phyloP scores from a whole-genome alignment of 148 eudicot species.

The Nepenthes mirabilis region DNA sequence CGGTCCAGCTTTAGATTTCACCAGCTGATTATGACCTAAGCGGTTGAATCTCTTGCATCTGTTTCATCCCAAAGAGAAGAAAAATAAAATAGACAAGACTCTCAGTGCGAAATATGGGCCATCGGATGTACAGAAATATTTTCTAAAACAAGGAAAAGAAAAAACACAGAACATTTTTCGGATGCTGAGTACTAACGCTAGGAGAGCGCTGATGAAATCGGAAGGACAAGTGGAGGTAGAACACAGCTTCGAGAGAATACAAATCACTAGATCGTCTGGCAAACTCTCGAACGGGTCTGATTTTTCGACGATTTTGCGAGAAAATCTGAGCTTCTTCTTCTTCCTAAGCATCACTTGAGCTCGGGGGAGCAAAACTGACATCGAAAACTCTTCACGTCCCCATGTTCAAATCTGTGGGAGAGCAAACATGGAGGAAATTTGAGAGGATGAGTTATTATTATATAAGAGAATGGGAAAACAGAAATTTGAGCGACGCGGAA shows the following conservation, averaged over 20 bases:
- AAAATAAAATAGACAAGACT: background rate
- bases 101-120: background rate
- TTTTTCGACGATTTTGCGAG: too few relatives aligned
- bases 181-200: conserved; percentile 23
- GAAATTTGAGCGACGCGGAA: too few relatives aligned
- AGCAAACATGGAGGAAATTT: too few relatives aligned
- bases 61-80: conserved; percentile 7
- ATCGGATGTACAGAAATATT: background rate
- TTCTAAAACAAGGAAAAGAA: background rate
- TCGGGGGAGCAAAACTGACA: too few relatives aligned
- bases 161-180: background rate
- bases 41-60: conserved; percentile 38
- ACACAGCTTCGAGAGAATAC: conserved; percentile 31
- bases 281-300: conserved; percentile 31
- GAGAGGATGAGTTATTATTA: too few relatives aligned
- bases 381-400: too few relatives aligned
- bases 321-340: too few relatives aligned
- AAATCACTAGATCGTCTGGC: conserved; percentile 44
- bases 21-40: conserved; percentile 22
- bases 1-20: conserved; percentile 21
- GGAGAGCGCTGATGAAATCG: conserved; percentile 31
- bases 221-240: conserved; percentile 37
- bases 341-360: too few relatives aligned
- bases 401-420: too few relatives aligned
- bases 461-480: too few relatives aligned